Percentiles rank a stretch among this genome's conserved stretches.
Conservation (phyloP, 2,329 filamentous ascomycete genomes). For the Dendrostoma leiphaemia region DNA sequence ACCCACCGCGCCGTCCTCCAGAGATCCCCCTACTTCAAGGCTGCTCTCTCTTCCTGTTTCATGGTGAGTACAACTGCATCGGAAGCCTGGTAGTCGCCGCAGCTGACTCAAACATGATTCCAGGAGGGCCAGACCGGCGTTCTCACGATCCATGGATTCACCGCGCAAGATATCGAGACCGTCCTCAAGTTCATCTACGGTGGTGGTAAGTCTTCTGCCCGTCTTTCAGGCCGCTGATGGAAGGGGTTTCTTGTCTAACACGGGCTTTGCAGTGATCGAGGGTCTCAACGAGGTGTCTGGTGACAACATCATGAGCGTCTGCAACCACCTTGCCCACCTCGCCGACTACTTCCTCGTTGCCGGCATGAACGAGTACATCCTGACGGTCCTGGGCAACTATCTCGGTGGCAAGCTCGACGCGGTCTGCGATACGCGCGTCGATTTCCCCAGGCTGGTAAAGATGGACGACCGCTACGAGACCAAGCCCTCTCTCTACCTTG, state of each 20-base stretch:
- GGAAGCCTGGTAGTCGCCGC: too few relatives aligned
- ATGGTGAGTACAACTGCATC: not conserved
- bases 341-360: not conserved
- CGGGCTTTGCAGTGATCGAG: not conserved
- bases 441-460: too few relatives aligned
- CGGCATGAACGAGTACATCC: not conserved
- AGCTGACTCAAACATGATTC: not conserved
- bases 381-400: not conserved
- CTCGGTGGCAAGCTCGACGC: not conserved
- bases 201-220: not conserved
- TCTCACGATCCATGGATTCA: not conserved
- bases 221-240: not conserved
- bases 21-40: not conserved
- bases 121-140: not conserved
- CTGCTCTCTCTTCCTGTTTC: not conserved
- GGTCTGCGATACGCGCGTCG: not conserved
- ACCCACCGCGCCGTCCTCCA: not conserved
- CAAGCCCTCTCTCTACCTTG: not conserved
- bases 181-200: constrained; percentile 1
- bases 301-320: not conserved
- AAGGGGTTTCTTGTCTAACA: not conserved
- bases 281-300: not conserved
- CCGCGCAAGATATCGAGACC: not conserved
- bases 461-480: too few relatives aligned
- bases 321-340: not conserved